Base-by-base conservation (phyloP, 805 yeast species). In the Debaryomyces castellii region DNA sequence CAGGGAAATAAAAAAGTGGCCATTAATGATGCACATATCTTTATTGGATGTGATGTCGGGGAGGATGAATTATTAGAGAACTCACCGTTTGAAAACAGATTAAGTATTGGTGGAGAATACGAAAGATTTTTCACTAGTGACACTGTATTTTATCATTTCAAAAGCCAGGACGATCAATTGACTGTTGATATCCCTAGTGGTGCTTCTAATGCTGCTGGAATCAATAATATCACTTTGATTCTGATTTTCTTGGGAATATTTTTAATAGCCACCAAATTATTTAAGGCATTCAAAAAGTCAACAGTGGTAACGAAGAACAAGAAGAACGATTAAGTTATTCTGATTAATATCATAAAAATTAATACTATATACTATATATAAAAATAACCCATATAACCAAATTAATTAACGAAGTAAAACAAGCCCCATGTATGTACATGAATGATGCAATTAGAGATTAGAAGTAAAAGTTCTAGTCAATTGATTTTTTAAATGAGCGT, bases 41-140 rank as follows among this genome's bases (percentile, higher is more conserved):
- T 72, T 45, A 64, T 60, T 37, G 77, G 70, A 3, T 73, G 77
- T 53, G 66, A 65, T 23, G 68, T 60, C 6, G 38, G 47, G 0
- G 54, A 68, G 23, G 56, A 56, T 3, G 51, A 59, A 17, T 51
- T 66, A 11, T 47, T 72, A n/a, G 50, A 50, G 11, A 54, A 57
- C 12, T 69, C 73, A 9, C 77, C 77, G 1, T 73, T 73, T 41
- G 67, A 67, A 46, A 62, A 59, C 44, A 59, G 51, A 35, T 17
- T 33, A 14, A 40, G 39, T 7, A 46, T 66, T 17, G 76, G 75
- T 1, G 69, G 70, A 32, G 56, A 59, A 21, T 71, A 57, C 49
- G 69, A 68, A 50, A 49, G 56, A 18, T 66, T 59, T 45, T 73
- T 73, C 51, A 71, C 76, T 11, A 59, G 66, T 16, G 64, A 70